Evolutionary conservation across 345 rosid genomes (phyloP).

Genomic region (Syzygium grande): DNA sequence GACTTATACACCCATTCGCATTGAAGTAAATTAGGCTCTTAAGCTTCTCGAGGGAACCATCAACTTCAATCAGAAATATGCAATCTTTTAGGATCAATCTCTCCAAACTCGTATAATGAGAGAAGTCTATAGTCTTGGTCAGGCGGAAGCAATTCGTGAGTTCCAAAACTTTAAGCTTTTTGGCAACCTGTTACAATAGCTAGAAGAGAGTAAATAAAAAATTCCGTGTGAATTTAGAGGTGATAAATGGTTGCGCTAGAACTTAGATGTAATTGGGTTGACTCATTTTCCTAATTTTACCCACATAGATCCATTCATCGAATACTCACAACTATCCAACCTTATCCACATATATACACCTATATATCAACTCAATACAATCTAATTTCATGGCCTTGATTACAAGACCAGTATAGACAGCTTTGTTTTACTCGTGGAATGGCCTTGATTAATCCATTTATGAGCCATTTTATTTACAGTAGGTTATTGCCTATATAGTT

Average conservation of each 20-base stretch:
- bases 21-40: not conserved
- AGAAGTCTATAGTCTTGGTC: constrained; percentile 7
- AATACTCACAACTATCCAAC: not conserved
- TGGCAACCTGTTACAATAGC: constrained; percentile 3
- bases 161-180: constrained; percentile 14
- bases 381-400: not conserved
- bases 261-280: too few species aligned
- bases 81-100: constrained; percentile 13
- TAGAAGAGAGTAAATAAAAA: too few species aligned
- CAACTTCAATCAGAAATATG: constrained; percentile 3
- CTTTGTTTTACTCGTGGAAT: not conserved
- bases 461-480: not conserved
- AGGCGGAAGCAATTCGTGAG: constrained; percentile 5
- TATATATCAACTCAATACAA: not conserved
- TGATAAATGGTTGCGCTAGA: too few species aligned
- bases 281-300: not conserved
- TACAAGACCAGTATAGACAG: not conserved
- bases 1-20: not conserved
- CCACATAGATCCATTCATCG: not conserved
- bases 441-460: not conserved
- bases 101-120: constrained; percentile 12
- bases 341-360: not conserved
- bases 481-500: not conserved
- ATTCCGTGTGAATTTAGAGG: too few species aligned
- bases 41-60: constrained; percentile 13